Evolutionary conservation across 1,284 basidiomycete genomes (phyloP).

Genomic region (Albatrellus sp.): DNA sequence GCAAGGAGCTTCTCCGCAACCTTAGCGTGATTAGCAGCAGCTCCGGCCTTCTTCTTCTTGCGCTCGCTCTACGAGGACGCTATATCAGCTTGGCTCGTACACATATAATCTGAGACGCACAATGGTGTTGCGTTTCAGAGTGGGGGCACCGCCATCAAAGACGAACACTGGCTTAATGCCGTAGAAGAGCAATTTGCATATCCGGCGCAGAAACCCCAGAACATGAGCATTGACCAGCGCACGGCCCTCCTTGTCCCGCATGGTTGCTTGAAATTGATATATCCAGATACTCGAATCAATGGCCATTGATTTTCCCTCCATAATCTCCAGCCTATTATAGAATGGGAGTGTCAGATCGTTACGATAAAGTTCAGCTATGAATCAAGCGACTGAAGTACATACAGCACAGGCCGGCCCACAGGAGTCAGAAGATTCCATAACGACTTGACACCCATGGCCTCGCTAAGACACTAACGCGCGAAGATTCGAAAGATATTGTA

Average conservation of each 20-base stretch:
- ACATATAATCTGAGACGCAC: conserved; percentile 31
- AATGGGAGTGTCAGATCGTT: conserved; percentile 8
- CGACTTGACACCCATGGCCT: conserved; percentile 85
- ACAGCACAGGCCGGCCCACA: conserved; percentile 84
- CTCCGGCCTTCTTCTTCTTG: conserved; percentile 80
- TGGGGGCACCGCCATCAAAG: conserved; percentile 91
- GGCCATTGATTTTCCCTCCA: conserved; percentile 84
- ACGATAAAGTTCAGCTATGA: too few species aligned
- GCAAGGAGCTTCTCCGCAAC: conserved; percentile 87
- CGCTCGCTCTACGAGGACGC: conserved; percentile 52
- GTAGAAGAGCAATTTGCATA: conserved; percentile 91
- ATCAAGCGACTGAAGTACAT: conserved; percentile 16
- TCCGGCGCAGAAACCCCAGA: conserved; percentile 85
- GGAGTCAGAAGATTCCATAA: conserved; percentile 87
- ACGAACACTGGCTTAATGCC: conserved; percentile 97
- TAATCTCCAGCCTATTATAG: conserved; percentile 65
- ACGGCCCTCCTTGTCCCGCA: conserved; percentile 94
- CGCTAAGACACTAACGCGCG: background rate
- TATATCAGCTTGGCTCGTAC: too few species aligned
- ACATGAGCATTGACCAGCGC: conserved; percentile 91
- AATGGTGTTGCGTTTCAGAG: conserved; percentile 78
- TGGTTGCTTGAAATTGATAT: conserved; percentile 97
- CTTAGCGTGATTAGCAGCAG: conserved; percentile 71
- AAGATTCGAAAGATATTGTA: background rate
- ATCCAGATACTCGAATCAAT: conserved; percentile 99